Evolutionary conservation across 352 stramenopile species (phyloP).

Genomic region (Globisporangium cederbergense): DNA sequence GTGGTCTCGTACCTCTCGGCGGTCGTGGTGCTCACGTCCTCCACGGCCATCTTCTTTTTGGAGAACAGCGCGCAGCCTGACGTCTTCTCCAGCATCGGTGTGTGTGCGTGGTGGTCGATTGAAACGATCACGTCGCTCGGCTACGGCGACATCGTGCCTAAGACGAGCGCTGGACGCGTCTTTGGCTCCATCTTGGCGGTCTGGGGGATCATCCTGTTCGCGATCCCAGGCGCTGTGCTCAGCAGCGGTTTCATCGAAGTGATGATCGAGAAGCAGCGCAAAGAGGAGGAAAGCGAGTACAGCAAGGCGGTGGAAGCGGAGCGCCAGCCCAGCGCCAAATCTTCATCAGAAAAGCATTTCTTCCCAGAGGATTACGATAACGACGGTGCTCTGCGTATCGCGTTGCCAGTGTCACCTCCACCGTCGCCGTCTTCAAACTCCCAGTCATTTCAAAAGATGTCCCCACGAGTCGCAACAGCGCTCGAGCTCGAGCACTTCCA

Average conservation of each 20-base stretch:
- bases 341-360: not conserved
- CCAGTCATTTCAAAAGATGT: constrained; percentile 16
- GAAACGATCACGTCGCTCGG: constrained; percentile 70
- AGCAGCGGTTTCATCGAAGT: constrained; percentile 66
- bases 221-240: constrained; percentile 54
- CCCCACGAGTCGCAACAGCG: constrained; percentile 22
- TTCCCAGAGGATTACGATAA: not conserved
- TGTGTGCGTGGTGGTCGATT: constrained; percentile 54
- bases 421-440: not conserved
- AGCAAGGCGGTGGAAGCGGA: constrained; percentile 22
- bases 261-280: constrained; percentile 62
- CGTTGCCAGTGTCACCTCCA: not conserved
- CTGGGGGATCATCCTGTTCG: constrained; percentile 60
- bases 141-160: constrained; percentile 58
- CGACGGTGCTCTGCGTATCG: constrained; percentile 6
- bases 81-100: constrained; percentile 46
- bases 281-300: constrained; percentile 38
- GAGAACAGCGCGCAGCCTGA: constrained; percentile 46
- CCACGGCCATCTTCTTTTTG: constrained; percentile 62
- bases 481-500: constrained; percentile 28
- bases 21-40: constrained; percentile 53
- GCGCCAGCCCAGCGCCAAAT: not conserved
- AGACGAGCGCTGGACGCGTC: constrained; percentile 33
- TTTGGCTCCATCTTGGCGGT: constrained; percentile 45
- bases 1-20: constrained; percentile 58